Percentiles rank a stretch among this genome's conserved stretches.
phyloP scores from a whole-genome alignment of 1,139 yeast species.

The Zygosaccharomyces pseudobailii region DNA sequence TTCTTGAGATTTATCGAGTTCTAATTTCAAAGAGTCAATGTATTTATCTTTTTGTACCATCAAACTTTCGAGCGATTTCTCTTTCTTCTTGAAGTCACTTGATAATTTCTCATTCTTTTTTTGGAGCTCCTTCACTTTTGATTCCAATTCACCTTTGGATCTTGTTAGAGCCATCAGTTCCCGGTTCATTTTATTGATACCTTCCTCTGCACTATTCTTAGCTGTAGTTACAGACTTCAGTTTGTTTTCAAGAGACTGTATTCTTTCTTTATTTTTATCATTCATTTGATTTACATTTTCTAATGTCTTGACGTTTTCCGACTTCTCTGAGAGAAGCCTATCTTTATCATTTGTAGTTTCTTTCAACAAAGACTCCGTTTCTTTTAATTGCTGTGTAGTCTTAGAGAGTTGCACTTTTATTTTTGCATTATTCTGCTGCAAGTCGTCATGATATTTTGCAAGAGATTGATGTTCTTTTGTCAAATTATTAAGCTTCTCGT shows the following conservation, averaged over 20 bases:
- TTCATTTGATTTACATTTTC: slow-evolving; percentile 8
- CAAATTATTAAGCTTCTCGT: slow-evolving; percentile 12
- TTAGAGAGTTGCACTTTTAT: slow-evolving; percentile 8
- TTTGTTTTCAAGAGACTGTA: slow-evolving; percentile 16
- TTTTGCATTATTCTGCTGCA: slow-evolving; percentile 8
- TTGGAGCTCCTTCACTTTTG: slow-evolving; percentile 39
- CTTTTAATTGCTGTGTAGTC: slow-evolving; percentile 10
- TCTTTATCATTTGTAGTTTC: slow-evolving; percentile 13
- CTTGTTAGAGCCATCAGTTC: slow-evolving; percentile 66
- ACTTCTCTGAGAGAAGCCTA: slow-evolving; percentile 7
- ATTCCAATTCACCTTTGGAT: slow-evolving; percentile 52
- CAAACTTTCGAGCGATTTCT: slow-evolving; percentile 22
- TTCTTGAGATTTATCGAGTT: slow-evolving; percentile 11
- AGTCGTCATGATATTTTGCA: slow-evolving; percentile 7
- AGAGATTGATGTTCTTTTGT: slow-evolving; percentile 22
- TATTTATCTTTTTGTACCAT: slow-evolving; percentile 20
- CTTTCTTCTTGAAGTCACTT: slow-evolving; percentile 33
- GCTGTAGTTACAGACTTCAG: slow-evolving; percentile 30
- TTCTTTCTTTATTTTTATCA: slow-evolving; percentile 9
- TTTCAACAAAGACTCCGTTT: slow-evolving; percentile 8
- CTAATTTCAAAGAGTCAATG: slow-evolving; percentile 12
- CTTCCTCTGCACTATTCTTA: slow-evolving; percentile 73
- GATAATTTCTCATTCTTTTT: slow-evolving; percentile 36
- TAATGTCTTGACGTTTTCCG: slow-evolving; percentile 6
- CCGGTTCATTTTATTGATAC: slow-evolving; percentile 84